Conservation (phyloP, 192 early-diverging fungal species). For the Piromyces sp. region DNA sequence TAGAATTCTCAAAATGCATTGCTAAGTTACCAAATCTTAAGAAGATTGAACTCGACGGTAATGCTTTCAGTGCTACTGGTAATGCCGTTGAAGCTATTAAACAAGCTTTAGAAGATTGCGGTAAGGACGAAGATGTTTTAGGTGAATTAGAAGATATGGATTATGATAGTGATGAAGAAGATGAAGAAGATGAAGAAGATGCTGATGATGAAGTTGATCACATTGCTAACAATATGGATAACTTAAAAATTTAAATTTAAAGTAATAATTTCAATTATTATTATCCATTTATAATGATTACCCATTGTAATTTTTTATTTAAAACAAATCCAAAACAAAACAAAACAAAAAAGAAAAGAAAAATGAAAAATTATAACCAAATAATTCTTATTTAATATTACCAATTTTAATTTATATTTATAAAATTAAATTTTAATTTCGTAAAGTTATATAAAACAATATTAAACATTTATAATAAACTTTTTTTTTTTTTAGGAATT, state of each 20-base stretch:
- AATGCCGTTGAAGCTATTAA: conserved; percentile 55
- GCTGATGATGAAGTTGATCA: conserved; percentile 13
- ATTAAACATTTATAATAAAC: no score
- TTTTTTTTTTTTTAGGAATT: no score
- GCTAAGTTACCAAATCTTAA: conserved; percentile 40
- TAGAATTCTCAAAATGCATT: conserved; percentile 46
- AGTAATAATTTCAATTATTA: no score
- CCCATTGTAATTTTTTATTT: no score
- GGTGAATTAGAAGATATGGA: conserved; percentile 96
- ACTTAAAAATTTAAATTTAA: neutral
- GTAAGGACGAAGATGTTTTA: conserved; percentile 50
- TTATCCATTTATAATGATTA: no score
- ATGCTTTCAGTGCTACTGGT: conserved; percentile 69
- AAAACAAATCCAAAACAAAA: no score
- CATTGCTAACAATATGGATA: neutral
- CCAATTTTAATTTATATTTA: no score
- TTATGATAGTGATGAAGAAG: conserved; percentile 45
- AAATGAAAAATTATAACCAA: no score
- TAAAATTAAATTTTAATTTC: no score
- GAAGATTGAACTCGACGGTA: conserved; percentile 76
- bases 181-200: conserved; percentile 38
- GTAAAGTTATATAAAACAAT: no score
- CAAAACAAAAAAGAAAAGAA: no score
- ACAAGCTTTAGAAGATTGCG: conserved; percentile 46
- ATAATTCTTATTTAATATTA: no score